Conservation (phyloP, 2,329 filamentous ascomycete genomes). For the Arthrobotrys pseudoclavata region DNA sequence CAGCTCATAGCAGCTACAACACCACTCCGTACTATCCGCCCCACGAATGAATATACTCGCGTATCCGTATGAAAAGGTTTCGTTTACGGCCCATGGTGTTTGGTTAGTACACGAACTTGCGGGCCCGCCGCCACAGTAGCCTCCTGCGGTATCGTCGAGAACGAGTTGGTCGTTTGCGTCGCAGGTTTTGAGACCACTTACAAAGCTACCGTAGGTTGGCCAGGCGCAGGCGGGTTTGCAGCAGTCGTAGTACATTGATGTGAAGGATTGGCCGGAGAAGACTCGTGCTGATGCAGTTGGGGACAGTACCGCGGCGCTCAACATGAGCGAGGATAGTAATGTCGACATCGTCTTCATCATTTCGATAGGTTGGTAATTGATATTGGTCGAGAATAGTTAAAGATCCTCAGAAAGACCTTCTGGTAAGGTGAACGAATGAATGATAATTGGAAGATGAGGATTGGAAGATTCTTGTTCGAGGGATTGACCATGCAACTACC, state of each 20-base stretch:
- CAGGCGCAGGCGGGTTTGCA: constrained; percentile 77
- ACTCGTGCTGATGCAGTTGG: constrained; percentile 13
- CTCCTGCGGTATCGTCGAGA: constrained; percentile 46
- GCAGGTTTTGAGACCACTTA: constrained; percentile 61
- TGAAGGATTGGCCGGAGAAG: constrained; percentile 50
- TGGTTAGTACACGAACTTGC: constrained; percentile 76
- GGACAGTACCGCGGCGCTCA: constrained; percentile 27
- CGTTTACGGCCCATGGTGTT: constrained; percentile 74
- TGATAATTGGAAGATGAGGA: constrained; percentile 8
- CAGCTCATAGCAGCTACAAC: constrained; percentile 76
- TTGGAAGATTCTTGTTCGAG: background rate
- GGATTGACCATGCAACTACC: constrained; percentile 32
- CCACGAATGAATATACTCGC: constrained; percentile 73
- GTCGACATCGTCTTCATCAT: constrained; percentile 11
- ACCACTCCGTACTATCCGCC: constrained; percentile 73
- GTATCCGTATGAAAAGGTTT: constrained; percentile 74
- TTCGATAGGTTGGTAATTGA: background rate
- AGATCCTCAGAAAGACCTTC: background rate
- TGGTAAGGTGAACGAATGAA: background rate
- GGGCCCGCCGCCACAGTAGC: constrained; percentile 73
- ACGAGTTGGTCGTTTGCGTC: constrained; percentile 49
- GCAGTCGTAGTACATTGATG: constrained; percentile 71
- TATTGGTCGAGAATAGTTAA: background rate
- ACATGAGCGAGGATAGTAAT: constrained; percentile 46
- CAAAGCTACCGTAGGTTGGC: constrained; percentile 59